A percentile compares a stretch with the other conserved stretches of the same genome.
These are phyloP conservation scores for Nicotiana obtusifolia DNA, from an alignment of 257 asterid genomes.

Conservation along the genomic window DNA sequence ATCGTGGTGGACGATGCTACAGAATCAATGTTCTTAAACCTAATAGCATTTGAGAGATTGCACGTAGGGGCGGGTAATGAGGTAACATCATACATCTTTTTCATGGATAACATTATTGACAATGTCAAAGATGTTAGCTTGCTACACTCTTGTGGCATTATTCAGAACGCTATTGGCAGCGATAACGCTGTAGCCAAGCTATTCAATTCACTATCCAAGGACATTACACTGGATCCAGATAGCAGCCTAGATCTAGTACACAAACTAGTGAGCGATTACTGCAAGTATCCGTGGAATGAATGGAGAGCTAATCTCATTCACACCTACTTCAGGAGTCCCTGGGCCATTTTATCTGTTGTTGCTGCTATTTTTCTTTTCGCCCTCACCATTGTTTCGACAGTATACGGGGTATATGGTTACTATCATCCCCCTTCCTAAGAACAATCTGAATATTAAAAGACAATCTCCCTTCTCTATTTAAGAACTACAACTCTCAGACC, in stretches of 20 bases:
- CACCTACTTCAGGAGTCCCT: constrained; percentile 52
- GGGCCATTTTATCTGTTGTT: constrained; percentile 43
- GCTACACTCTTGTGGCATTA: constrained; percentile 33
- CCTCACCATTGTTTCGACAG: constrained; percentile 42
- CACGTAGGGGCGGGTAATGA: constrained; percentile 51
- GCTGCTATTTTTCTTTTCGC: constrained; percentile 54
- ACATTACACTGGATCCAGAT: constrained; percentile 32
- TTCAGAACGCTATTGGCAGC: constrained; percentile 49
- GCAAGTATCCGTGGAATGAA: constrained; percentile 35
- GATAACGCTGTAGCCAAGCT: constrained; percentile 47
- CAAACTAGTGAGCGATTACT: constrained; percentile 25
- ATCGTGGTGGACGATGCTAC: constrained; percentile 40
- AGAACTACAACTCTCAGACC: background rate
- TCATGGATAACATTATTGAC: constrained; percentile 54
- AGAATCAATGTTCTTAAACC: constrained; percentile 39
- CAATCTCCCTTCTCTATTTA: background rate
- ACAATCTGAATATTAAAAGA: background rate
- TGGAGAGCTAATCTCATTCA: constrained; percentile 48
- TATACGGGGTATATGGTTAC: constrained; percentile 26
- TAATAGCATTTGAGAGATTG: constrained; percentile 49
- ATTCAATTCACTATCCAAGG: constrained; percentile 52
- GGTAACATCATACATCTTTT: constrained; percentile 44
- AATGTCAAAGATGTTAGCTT: constrained; percentile 42
- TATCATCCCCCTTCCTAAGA: constrained; percentile 9
- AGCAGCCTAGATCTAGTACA: constrained; percentile 32